Evolutionary conservation across 225 moss, liverwort and hornwort species (phyloP), one percentile per base, ranked within the genome.

Genomic region (Antitrichia curtipendula): DNA sequence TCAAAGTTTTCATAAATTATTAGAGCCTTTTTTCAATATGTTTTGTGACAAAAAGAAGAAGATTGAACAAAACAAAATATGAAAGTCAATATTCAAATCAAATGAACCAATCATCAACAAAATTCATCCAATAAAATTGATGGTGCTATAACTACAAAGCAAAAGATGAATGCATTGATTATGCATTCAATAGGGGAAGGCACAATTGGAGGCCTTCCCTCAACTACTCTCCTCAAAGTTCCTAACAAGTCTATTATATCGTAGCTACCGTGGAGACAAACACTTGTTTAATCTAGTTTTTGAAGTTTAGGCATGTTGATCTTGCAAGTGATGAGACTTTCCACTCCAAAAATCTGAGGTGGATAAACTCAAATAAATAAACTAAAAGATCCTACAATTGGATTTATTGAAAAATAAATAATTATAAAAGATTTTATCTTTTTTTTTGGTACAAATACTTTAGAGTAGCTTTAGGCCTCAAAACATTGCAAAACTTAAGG

Each of bases 251-350:
- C 10, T 1, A 64, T 18, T 10, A 0, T 18, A 2, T 18, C 10
- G 0, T 34, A 2, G 5, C 18, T 19, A 34, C 10, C 0, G 0
- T 3, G 19, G 3, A 65, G 10, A 20, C 65, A 65, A 36, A 19
- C 10, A 17, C 5, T 1, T 64, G 10, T 64, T 64, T 65, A 36
- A 36, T 36, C 36, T 36, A 36, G 3, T 16, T 65, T 20, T 11
- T n/a, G 65, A 65, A 65, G 20, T 20, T 65, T 65, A 65, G 36
- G 11, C 6, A 65, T 11, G 21, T 34, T 65, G 65, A 65, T 20
- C n/a, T n/a, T 66, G 11, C 11, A 66, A n/a, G 7, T 65, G 65
- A 11, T 65, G 65, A 65, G 65, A n/a, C 3, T 68, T 38, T 68
- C 7, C 7, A 38, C 12, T 38, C 22, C 38, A 22, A n/a, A n/a